Conservation (phyloP, 1,284 basidiomycete genomes). For the Sanghuangporus weigelae region DNA sequence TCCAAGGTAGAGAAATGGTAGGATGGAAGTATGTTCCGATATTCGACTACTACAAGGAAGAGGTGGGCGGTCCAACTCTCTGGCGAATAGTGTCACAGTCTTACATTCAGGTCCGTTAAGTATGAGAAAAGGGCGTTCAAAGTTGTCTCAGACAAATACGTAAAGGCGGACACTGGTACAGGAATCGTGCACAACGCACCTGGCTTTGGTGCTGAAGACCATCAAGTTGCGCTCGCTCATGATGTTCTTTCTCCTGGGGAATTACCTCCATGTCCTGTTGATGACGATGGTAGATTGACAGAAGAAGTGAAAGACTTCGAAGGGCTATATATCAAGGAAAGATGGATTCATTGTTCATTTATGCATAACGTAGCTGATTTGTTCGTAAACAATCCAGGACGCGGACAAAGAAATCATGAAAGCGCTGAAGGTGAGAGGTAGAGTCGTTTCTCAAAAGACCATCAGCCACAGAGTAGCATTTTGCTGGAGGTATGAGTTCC, state of each 20-base stretch:
- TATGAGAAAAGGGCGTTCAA: not conserved
- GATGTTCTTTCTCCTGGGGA: conserved; percentile 82
- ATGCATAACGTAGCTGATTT: no score
- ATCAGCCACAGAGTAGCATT: conserved; percentile 92
- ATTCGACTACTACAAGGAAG: conserved; percentile 94
- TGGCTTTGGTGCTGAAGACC: not conserved
- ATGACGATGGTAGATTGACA: conserved; percentile 87
- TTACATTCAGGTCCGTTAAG: no score
- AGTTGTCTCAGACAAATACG: not conserved
- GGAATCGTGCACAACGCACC: not conserved
- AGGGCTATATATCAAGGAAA: not conserved
- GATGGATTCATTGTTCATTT: no score
- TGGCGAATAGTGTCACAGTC: no score
- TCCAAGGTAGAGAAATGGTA: conserved; percentile 91
- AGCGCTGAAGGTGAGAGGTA: conserved; percentile 50
- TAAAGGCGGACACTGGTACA: not conserved
- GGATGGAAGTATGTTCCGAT: conserved; percentile 96
- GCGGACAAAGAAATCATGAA: not conserved
- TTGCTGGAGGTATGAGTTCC: conserved; percentile 78
- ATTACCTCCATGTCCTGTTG: conserved; percentile 93
- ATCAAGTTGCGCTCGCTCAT: conserved; percentile 46
- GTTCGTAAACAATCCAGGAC: no score
- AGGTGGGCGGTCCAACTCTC: conserved; percentile 41
- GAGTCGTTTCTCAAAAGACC: conserved; percentile 85
- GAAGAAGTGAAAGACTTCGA: conserved; percentile 56